Conservation (phyloP, 1,284 basidiomycete genomes). For the Trichosporon asahii region DNA sequence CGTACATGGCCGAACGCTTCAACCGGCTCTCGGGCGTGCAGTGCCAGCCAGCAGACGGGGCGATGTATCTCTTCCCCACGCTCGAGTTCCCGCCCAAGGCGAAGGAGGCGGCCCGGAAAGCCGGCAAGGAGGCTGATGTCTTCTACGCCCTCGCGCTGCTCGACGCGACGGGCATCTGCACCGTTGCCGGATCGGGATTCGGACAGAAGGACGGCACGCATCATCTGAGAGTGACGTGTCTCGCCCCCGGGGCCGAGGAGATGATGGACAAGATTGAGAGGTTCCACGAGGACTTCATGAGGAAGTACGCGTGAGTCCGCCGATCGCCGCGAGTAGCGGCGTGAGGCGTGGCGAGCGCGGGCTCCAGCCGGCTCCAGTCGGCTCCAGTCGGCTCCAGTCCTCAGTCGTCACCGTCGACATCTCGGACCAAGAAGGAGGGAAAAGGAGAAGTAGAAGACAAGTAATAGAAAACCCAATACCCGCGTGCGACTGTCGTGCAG, state of each 20-base stretch:
- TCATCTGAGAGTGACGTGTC: constrained; percentile 78
- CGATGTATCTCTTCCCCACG: constrained; percentile 75
- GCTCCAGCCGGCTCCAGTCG: too few species aligned
- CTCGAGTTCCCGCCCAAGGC: constrained; percentile 67
- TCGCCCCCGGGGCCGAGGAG: constrained; percentile 75
- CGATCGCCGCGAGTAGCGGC: background rate
- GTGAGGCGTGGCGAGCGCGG: background rate
- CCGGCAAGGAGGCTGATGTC: constrained; percentile 72
- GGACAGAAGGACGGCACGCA: constrained; percentile 78
- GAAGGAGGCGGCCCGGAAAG: constrained; percentile 62
- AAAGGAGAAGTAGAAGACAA: background rate
- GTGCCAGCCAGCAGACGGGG: constrained; percentile 76
- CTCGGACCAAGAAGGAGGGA: background rate
- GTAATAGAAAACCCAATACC: background rate
- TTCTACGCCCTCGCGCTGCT: constrained; percentile 76
- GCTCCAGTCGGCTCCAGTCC: too few species aligned
- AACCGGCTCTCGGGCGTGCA: constrained; percentile 71
- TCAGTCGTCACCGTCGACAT: too few species aligned
- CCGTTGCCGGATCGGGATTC: constrained; percentile 82
- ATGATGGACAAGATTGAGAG: constrained; percentile 73
- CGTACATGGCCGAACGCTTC: constrained; percentile 66
- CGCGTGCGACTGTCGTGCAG: background rate
- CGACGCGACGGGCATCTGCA: constrained; percentile 79
- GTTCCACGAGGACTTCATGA: constrained; percentile 71
- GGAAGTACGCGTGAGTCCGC: constrained; percentile 58